phyloP scores from a whole-genome alignment of 306 rosid species.

The Prunus dulcis region DNA sequence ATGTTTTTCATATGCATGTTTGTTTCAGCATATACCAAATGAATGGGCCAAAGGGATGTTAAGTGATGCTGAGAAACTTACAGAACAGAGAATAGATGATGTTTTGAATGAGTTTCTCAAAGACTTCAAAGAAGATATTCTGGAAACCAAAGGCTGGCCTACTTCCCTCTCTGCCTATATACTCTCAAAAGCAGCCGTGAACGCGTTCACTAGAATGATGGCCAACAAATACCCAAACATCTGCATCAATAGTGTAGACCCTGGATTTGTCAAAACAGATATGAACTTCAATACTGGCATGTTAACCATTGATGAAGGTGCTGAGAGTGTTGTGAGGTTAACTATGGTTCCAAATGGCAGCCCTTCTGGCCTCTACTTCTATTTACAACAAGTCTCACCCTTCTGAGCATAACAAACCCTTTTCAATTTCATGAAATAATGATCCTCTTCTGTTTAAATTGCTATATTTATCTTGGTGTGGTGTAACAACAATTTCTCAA shows the following conservation, averaged over 20 bases:
- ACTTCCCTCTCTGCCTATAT: constrained; percentile 10
- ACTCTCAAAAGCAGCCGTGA: constrained; percentile 40
- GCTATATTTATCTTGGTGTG: too few relatives aligned
- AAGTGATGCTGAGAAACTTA: constrained; percentile 37
- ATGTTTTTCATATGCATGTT: not conserved
- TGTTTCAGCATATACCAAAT: constrained; percentile 28
- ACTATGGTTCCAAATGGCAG: constrained; percentile 31
- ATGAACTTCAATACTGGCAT: constrained; percentile 28
- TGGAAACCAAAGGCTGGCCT: constrained; percentile 43
- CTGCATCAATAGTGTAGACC: constrained; percentile 35
- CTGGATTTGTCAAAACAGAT: constrained; percentile 44
- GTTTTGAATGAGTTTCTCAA: constrained; percentile 28
- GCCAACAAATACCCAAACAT: constrained; percentile 33
- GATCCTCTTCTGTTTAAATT: not conserved
- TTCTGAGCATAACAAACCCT: not conserved
- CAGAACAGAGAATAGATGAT: constrained; percentile 35
- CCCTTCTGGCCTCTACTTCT: constrained; percentile 43
- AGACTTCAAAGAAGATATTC: constrained; percentile 32
- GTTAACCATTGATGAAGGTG: constrained; percentile 39
- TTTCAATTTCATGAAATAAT: not conserved
- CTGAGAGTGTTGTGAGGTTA: constrained; percentile 37
- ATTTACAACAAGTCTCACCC: constrained; percentile 22
- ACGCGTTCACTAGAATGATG: constrained; percentile 37
- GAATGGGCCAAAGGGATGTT: constrained; percentile 29
- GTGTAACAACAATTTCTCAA: too few relatives aligned